Conservation (phyloP, 148 eudicot genomes). For the Nyssa sinensis region DNA sequence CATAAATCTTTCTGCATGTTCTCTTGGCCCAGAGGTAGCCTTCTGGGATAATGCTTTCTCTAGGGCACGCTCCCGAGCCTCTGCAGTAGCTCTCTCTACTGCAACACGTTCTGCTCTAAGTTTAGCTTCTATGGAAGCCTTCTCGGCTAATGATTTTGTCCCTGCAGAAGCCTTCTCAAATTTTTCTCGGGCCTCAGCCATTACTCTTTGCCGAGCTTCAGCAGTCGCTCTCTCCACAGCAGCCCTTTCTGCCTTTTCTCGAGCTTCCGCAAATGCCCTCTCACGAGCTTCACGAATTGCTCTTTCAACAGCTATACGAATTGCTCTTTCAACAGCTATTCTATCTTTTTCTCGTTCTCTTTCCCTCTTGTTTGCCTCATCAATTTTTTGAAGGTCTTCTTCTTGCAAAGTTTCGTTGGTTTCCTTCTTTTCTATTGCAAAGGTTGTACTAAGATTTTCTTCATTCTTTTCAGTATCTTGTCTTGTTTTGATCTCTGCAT, state of each 20-base stretch:
- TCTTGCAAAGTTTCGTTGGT: constrained; percentile 22
- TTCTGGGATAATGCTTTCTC: constrained; percentile 83
- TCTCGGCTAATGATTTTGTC: constrained; percentile 47
- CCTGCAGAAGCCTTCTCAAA: constrained; percentile 52
- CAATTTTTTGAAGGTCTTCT: constrained; percentile 31
- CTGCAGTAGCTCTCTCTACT: constrained; percentile 89
- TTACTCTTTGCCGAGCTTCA: constrained; percentile 60
- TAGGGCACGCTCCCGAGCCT: constrained; percentile 96
- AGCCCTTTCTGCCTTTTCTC: constrained; percentile 83
- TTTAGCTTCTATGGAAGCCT: constrained; percentile 67
- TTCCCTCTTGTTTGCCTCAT: constrained; percentile 49
- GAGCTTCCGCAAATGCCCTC: constrained; percentile 85
- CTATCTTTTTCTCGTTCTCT: constrained; percentile 70
- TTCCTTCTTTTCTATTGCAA: constrained; percentile 27
- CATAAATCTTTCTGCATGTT: constrained; percentile 32
- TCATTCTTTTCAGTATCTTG: constrained; percentile 16
- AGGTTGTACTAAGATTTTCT: constrained; percentile 26
- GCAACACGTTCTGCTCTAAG: constrained; percentile 93
- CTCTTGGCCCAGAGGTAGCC: constrained; percentile 37
- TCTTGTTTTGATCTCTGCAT: constrained; percentile 28
- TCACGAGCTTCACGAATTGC: constrained; percentile 96
- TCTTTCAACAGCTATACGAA: constrained; percentile 87
- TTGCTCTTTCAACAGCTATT: constrained; percentile 80
- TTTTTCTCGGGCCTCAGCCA: constrained; percentile 55
- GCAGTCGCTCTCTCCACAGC: constrained; percentile 78